A percentile compares a stretch with the other conserved stretches of the same genome.
phyloP scores from a whole-genome alignment of 208 protist genomes.

The Acanthamoeba castellanii region DNA sequence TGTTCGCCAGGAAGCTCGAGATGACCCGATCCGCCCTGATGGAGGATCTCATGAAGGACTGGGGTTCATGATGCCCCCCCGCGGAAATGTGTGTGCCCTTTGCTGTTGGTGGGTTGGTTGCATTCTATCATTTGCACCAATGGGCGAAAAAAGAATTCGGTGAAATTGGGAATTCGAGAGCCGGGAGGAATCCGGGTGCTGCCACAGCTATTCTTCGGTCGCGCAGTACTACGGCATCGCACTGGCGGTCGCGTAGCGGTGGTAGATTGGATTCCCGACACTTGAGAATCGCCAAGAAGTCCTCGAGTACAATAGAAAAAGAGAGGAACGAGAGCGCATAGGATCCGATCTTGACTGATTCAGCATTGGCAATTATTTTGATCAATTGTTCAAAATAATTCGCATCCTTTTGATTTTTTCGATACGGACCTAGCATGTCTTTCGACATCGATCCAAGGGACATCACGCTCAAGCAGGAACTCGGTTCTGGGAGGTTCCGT shows the following conservation, averaged over 20 bases:
- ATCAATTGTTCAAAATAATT: no score
- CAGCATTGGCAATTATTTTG: no score
- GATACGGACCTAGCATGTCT: not conserved
- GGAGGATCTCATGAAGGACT: constrained; percentile 47
- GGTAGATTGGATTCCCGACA: not conserved
- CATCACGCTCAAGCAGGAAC: constrained; percentile 28
- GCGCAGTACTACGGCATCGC: not conserved
- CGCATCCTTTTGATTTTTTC: not conserved
- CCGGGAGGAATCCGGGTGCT: not conserved
- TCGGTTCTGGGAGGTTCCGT: constrained; percentile 31
- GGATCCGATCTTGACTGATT: not conserved
- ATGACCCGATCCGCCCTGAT: constrained; percentile 13
- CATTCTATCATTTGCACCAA: not conserved
- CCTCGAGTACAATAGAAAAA: not conserved
- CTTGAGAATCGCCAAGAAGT: not conserved
- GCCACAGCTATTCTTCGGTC: not conserved
- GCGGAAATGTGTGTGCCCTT: not conserved
- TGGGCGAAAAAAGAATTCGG: not conserved
- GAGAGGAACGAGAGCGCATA: not conserved
- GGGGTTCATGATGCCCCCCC: not conserved
- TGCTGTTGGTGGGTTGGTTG: not conserved
- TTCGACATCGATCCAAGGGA: constrained; percentile 63
- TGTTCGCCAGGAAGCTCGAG: constrained; percentile 66
- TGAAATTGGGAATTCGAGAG: constrained; percentile 5
- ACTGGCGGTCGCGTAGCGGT: not conserved